Percentiles rank a stretch among this genome's conserved stretches.
Evolutionary conservation across 2,329 filamentous ascomycete genomes (phyloP).

Genomic region (Colletotrichum aenigma): DNA sequence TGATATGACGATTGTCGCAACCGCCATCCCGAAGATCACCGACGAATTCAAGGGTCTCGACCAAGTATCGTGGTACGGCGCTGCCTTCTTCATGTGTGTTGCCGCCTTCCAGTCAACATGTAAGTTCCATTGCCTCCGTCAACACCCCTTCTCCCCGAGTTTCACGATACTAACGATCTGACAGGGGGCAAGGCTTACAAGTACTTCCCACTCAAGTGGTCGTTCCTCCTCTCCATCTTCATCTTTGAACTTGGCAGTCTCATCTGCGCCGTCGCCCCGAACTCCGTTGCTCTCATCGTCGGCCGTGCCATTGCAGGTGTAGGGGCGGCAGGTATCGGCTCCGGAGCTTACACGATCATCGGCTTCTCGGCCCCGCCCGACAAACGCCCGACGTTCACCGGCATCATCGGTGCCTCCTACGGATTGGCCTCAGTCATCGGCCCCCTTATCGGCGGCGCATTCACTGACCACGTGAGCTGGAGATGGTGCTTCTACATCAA

Average conservation of each 20-base stretch:
- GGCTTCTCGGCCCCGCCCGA: slow-evolving; percentile 43
- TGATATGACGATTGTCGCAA: slow-evolving; percentile 60
- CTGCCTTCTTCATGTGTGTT: slow-evolving; percentile 56
- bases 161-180: slow-evolving; percentile 24
- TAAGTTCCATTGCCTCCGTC: not conserved
- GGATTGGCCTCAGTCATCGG: slow-evolving; percentile 40
- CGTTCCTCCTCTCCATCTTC: slow-evolving; percentile 51
- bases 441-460: slow-evolving; percentile 40
- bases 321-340: slow-evolving; percentile 51
- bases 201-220: slow-evolving; percentile 56
- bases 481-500: slow-evolving; percentile 45
- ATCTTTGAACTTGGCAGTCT: slow-evolving; percentile 60
- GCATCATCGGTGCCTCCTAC: slow-evolving; percentile 39
- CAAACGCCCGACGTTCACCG: slow-evolving; percentile 39
- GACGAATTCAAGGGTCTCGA: slow-evolving; percentile 54
- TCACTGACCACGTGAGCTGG: slow-evolving; percentile 40
- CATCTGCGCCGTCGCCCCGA: slow-evolving; percentile 53
- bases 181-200: slow-evolving; percentile 52
- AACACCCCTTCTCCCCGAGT: not conserved
- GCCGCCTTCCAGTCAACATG: slow-evolving; percentile 48
- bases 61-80: slow-evolving; percentile 64
- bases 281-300: slow-evolving; percentile 52
- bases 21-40: slow-evolving; percentile 61
- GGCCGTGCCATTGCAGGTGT: slow-evolving; percentile 55
- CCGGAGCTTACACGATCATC: slow-evolving; percentile 53